Conservation (phyloP, 2,329 filamentous ascomycete genomes). For the Herpomyces periplanetae region DNA sequence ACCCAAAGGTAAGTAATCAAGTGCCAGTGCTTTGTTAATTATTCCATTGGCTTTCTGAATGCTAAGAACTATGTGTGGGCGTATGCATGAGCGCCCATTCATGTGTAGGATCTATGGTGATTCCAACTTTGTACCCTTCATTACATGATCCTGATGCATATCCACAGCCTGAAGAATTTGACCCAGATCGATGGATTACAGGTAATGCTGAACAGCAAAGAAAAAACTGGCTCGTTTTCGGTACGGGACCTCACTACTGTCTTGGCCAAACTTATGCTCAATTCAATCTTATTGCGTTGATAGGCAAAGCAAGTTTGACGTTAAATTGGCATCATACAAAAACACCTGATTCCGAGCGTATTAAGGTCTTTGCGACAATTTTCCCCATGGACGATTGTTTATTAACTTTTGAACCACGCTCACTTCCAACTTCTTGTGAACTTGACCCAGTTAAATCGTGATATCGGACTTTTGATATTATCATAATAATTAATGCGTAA, state of each 20-base stretch:
- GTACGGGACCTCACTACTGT: constrained; percentile 82
- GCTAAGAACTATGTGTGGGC: background rate
- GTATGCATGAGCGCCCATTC: no score
- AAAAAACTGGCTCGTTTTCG: constrained; percentile 93
- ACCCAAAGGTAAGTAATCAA: constrained; percentile 23
- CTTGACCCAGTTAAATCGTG: no score
- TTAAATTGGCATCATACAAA: constrained; percentile 67
- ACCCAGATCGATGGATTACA: constrained; percentile 62
- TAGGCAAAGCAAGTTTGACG: constrained; percentile 54
- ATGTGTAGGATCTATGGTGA: constrained; percentile 56
- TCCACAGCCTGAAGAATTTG: constrained; percentile 47
- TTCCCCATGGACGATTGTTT: constrained; percentile 42
- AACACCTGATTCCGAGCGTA: constrained; percentile 52
- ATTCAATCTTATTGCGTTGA: constrained; percentile 49
- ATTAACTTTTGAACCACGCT: constrained; percentile 3
- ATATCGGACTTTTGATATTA: no score
- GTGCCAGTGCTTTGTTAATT: constrained; percentile 1
- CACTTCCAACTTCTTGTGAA: no score
- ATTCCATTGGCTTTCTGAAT: background rate
- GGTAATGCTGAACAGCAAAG: constrained; percentile 60
- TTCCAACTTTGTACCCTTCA: constrained; percentile 59
- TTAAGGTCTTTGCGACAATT: constrained; percentile 91
- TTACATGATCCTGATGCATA: constrained; percentile 79
- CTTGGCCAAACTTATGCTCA: constrained; percentile 70
- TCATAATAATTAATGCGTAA: no score